A percentile compares a stretch with the other conserved stretches of the same genome.
Evolutionary conservation across 768 basidiomycete species (phyloP).

Genomic region (Holtermannia corniformis): DNA sequence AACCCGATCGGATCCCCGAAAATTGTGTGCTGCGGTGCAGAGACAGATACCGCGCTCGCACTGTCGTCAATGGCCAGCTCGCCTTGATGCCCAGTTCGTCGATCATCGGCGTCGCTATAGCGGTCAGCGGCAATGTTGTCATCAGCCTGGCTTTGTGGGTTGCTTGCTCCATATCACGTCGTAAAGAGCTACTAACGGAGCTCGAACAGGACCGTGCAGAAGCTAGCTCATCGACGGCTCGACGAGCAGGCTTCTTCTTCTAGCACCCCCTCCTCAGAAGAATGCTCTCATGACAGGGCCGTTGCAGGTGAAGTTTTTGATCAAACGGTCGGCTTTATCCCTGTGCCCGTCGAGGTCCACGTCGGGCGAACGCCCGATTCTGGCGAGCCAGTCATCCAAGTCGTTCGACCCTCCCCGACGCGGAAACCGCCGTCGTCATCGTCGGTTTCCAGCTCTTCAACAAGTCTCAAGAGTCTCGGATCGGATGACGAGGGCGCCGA

Average conservation of each 20-base stretch:
- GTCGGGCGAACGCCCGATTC: neutral
- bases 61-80: no score
- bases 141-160: constrained; percentile 68
- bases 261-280: neutral
- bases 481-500: constrained; percentile 5
- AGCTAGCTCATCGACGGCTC: constrained; percentile 71
- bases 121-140: constrained; percentile 73
- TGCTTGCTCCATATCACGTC: neutral
- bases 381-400: neutral
- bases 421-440: no score
- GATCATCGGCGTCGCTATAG: constrained; percentile 66
- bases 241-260: constrained; percentile 23
- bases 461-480: neutral
- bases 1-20: no score
- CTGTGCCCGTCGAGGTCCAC: constrained; percentile 3
- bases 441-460: neutral
- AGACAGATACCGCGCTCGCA: no score
- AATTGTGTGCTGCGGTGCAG: no score
- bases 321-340: neutral
- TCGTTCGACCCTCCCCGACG: neutral
- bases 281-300: neutral
- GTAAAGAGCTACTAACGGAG: neutral
- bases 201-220: constrained; percentile 60
- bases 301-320: neutral
- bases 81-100: constrained; percentile 20